Evolutionary conservation across 1,284 basidiomycete species (phyloP).

Genomic region (Inonotus hispidus): DNA sequence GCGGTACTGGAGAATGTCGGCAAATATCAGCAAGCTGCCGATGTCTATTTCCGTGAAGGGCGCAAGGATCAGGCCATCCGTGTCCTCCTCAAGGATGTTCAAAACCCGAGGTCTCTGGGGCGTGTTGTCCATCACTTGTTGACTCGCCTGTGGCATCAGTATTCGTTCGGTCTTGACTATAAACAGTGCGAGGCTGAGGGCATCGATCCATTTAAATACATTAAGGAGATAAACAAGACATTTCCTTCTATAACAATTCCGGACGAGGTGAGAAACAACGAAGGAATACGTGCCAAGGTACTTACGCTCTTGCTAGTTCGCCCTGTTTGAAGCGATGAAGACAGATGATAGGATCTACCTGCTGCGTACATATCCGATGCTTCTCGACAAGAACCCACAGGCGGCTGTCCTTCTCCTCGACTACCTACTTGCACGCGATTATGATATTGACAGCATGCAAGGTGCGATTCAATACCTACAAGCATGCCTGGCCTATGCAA

Average conservation of each 20-base stretch:
- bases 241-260: background rate
- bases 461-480: background rate
- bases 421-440: background rate
- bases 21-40: constrained; percentile 46
- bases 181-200: background rate
- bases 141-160: constrained; percentile 10
- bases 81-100: constrained; percentile 36
- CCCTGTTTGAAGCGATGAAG: constrained; percentile 10
- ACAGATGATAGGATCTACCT: background rate
- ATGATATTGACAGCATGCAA: constrained; percentile 3
- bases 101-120: constrained; percentile 12
- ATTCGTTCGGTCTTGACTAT: constrained; percentile 12
- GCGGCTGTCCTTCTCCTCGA: constrained; percentile 15
- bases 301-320: constrained; percentile 10
- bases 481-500: constrained; percentile 9
- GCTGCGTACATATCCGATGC: background rate
- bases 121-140: constrained; percentile 13
- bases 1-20: constrained; percentile 42
- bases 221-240: background rate
- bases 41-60: constrained; percentile 48
- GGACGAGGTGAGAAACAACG: constrained; percentile 12
- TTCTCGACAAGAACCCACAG: background rate
- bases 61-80: constrained; percentile 42
- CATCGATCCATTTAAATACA: background rate
- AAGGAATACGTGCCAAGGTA: background rate